A percentile compares a stretch with the other conserved stretches of the same genome.
Evolutionary conservation across 2,329 filamentous ascomycete genomes (phyloP).

Genomic region (Septoria petroselini): DNA sequence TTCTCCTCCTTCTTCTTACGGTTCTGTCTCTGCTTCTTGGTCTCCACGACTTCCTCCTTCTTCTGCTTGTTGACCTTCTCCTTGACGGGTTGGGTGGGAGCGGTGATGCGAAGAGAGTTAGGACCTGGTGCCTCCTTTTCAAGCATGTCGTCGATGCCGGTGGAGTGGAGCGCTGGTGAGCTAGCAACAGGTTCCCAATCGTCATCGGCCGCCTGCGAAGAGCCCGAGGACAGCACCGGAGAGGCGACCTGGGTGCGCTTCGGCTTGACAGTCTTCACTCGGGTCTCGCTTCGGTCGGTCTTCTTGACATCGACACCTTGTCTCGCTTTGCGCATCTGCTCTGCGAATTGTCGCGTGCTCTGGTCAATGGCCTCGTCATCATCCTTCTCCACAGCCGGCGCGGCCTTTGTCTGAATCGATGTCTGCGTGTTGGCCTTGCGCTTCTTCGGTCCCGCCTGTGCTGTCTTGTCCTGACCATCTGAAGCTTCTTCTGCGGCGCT

Average conservation of each 20-base stretch:
- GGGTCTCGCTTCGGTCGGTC: slow-evolving; percentile 54
- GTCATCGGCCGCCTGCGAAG: slow-evolving; percentile 76
- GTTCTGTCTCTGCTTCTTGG: slow-evolving; percentile 95
- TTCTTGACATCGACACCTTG: slow-evolving; percentile 64
- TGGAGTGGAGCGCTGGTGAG: slow-evolving; percentile 62
- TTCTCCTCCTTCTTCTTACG: slow-evolving; percentile 79
- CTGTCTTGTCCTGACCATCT: slow-evolving; percentile 1
- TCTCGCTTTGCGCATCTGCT: slow-evolving; percentile 67
- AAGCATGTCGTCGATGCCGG: slow-evolving; percentile 87
- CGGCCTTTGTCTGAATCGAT: slow-evolving; percentile 15
- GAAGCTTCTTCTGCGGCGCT: neutral
- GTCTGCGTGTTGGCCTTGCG: slow-evolving; percentile 34
- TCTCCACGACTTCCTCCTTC: slow-evolving; percentile 63
- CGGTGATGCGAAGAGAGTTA: slow-evolving; percentile 74
- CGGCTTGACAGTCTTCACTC: slow-evolving; percentile 51
- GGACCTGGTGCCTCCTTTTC: slow-evolving; percentile 67
- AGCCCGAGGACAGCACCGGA: slow-evolving; percentile 53
- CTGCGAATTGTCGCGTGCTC: slow-evolving; percentile 73
- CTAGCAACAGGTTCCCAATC: slow-evolving; percentile 65
- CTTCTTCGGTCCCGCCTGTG: slow-evolving; percentile 33
- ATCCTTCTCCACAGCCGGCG: slow-evolving; percentile 35
- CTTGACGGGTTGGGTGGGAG: slow-evolving; percentile 55
- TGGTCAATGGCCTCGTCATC: slow-evolving; percentile 58
- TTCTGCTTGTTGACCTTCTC: slow-evolving; percentile 58
- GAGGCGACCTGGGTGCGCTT: slow-evolving; percentile 41